Evolutionary conservation across 305 asterid genomes (phyloP).

Genomic region (Fraxinus paxiana): DNA sequence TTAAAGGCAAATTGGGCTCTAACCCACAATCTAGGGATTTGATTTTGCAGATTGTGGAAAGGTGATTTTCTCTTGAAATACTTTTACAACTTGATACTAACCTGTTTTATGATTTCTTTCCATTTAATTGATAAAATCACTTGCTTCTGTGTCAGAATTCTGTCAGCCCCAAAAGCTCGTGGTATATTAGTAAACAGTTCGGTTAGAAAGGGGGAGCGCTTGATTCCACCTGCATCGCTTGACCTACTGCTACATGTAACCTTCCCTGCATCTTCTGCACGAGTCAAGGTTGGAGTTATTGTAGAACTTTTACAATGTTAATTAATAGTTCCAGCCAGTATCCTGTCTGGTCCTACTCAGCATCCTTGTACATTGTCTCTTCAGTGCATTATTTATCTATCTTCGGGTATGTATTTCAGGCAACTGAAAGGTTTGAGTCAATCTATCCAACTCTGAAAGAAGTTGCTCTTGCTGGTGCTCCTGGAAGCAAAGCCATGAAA

Average conservation of each 20-base stretch:
- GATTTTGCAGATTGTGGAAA: constrained; percentile 76
- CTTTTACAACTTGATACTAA: constrained; percentile 1
- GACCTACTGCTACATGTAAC: constrained; percentile 54
- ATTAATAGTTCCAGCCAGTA: neutral
- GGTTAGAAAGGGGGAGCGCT: constrained; percentile 70
- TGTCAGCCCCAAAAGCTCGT: constrained; percentile 72
- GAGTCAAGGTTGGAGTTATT: constrained; percentile 54
- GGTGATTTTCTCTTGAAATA: constrained; percentile 35
- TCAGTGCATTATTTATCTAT: neutral
- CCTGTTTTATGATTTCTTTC: neutral
- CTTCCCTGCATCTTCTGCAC: constrained; percentile 62
- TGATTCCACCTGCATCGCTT: constrained; percentile 64
- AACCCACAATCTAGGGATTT: constrained; percentile 69
- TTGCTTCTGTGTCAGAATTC: constrained; percentile 40
- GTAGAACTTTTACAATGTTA: neutral
- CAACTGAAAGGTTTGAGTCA: constrained; percentile 77
- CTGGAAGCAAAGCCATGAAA: constrained; percentile 89
- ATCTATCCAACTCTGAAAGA: constrained; percentile 71
- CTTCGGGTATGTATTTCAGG: constrained; percentile 35
- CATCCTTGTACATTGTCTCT: neutral
- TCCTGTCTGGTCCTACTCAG: constrained; percentile 2
- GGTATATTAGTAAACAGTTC: constrained; percentile 53
- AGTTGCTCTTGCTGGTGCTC: constrained; percentile 80
- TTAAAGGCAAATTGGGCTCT: constrained; percentile 70
- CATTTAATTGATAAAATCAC: neutral